Evolutionary conservation across 2,329 filamentous ascomycete species (phyloP), one percentile per base, ranked within the genome.

Genomic region (Nannizziopsis arthrosporioides): DNA sequence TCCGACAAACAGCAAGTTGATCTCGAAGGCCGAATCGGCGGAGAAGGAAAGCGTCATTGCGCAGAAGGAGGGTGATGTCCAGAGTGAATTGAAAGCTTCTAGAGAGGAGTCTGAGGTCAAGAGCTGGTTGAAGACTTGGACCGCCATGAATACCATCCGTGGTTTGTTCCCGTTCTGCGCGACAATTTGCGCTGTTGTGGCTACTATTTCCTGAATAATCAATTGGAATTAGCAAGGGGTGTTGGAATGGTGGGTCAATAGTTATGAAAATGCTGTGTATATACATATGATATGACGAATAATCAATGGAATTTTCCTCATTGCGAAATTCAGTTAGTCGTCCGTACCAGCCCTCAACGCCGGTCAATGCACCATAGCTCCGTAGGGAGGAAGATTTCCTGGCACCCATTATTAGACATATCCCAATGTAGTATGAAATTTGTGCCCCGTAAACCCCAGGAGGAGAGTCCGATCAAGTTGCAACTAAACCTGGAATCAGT

Each of bases 1-100:
- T 1, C 36, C 49, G 11, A 61, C 60, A 18, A 67, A 66, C 51
- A 52, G 51, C 31, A 36, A 32, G 7, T 51, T 68, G 42, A 22
- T 57, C 32, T 55, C 53, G n/a, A 55, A 54, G 32, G 58, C 60
- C 9, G 56, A 61, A 47, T 53, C 52, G 31, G 55, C 56, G 7
- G 42, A 50, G 10, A 53, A 51, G 2, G 58, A 60, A n/a, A 54
- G 57, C 5, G 53, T 52, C 15, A 47, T 56, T 35, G 51, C 46
- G 5, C 47, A 42, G 11, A 51, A 51, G 51, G 48, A 53, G 38
- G 40, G 32, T 6, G 48, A 40, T 39, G 42, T 41, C 30, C 43
- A 47, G 42, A 38, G 37, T 40, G 47, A 52, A 42, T 42, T 48
- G 42, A 46, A 40, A 17, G 51, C 49, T 32, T 52, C 52, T 8